Percentiles rank a stretch among this genome's conserved stretches.
phyloP scores from a whole-genome alignment of 371 early-diverging fungal genomes.

The Circinella umbellata region DNA sequence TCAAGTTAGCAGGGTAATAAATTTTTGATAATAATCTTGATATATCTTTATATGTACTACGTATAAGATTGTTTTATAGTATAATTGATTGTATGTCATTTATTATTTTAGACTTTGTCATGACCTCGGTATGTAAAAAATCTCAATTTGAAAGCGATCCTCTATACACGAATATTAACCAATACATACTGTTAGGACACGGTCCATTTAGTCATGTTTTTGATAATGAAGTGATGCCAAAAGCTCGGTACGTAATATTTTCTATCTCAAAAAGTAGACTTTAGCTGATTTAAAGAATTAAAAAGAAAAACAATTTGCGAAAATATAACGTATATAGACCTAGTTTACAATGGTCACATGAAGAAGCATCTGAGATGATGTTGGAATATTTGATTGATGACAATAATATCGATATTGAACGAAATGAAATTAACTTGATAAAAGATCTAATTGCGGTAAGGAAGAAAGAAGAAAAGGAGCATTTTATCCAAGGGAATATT shows the following conservation, averaged over 20 bases:
- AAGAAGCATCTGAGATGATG: conserved; percentile 89
- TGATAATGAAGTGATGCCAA: conserved; percentile 86
- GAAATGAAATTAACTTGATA: conserved; percentile 76
- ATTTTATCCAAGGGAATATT: too few species aligned
- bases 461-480: too few species aligned
- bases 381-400: conserved; percentile 83
- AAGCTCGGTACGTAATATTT: conserved; percentile 40
- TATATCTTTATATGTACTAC: too few species aligned
- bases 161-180: not conserved
- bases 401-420: conserved; percentile 76
- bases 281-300: not conserved
- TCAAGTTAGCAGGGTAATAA: conserved; percentile 85
- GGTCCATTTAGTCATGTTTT: conserved; percentile 97
- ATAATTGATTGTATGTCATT: too few species aligned
- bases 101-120: conserved; percentile 71
- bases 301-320: too few species aligned
- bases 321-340: conserved; percentile 44
- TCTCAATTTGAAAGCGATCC: not conserved
- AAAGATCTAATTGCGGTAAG: conserved; percentile 75
- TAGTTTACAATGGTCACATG: conserved; percentile 84
- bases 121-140: conserved; percentile 72
- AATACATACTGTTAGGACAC: conserved; percentile 59
- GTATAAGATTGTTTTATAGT: too few species aligned
- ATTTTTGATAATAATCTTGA: not conserved
- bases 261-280: not conserved